Evolutionary conservation across 2,329 filamentous ascomycete genomes (phyloP), one percentile per base, ranked within the genome.

Genomic region (Calonectria hawksworthii): DNA sequence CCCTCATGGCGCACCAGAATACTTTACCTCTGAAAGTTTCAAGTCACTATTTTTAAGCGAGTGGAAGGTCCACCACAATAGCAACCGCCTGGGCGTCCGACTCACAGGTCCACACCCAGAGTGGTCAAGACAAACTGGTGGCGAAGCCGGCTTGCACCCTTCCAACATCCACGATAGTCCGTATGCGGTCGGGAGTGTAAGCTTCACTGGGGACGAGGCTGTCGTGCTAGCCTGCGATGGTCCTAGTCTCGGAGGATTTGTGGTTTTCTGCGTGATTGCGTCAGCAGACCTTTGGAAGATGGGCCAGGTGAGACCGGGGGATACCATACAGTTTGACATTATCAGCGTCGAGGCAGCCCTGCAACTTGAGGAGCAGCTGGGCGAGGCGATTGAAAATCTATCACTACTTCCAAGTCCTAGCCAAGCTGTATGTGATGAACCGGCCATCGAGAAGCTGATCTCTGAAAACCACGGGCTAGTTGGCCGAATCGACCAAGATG

Each of bases 251-350:
- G 86, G 86, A 21, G 86, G 86, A 0, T 87, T 88, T 28, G 80
- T 87, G 3, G 84, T 85, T 0, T 84, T 85, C 32, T 85, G 82
- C 26, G 83, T 84, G 0, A 82, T 88, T 6, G 82, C 82, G 7
- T 82, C 83, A 16, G 83, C 83, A 0, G 85, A 87, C 38, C 78
- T 87, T 77, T 87, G 85, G 85, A 87, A 86, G 76, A 74, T 87
- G 30, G 86, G 86, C 13, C 86, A 86, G 72, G 79, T 85, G 18
- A 81, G 82, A 10, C 84, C 85, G 2, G 86, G 86, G 1, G 86
- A 87, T 72, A 80, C 76, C 18, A 81, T 86, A n/a, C 79, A 77
- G 0, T 82, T 87, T 41, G 79, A 77, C 1, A 80, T 83, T 13
- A 80, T 86, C 34, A 78, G 65, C 11, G 77, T 81, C 10, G 75